A percentile compares a stretch with the other conserved stretches of the same genome.
Evolutionary conservation across 2,329 filamentous ascomycete genomes (phyloP).

Genomic region (Aureobasidium sp.): DNA sequence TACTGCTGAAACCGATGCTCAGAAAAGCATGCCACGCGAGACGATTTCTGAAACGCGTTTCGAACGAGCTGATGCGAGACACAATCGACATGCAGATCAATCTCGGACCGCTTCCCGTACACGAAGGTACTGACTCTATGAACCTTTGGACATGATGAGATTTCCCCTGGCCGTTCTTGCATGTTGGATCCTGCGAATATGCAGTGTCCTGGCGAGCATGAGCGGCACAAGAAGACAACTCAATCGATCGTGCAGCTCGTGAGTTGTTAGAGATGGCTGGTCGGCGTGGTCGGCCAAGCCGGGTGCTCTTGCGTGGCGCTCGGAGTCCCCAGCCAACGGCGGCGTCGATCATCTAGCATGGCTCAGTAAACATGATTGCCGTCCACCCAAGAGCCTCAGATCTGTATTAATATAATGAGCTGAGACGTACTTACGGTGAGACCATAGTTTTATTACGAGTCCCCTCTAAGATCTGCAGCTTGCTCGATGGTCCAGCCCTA

Average conservation of each 20-base stretch:
- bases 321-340: neutral
- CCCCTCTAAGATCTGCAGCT: neutral
- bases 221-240: neutral
- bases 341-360: neutral
- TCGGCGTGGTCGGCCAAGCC: neutral
- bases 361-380: conserved; percentile 4
- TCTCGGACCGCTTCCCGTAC: neutral
- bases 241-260: neutral
- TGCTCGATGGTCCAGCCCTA: neutral
- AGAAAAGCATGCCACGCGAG: neutral
- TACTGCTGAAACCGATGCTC: conserved; percentile 6
- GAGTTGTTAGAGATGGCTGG: neutral
- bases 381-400: conserved; percentile 6
- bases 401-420: conserved; percentile 4
- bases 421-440: conserved; percentile 13
- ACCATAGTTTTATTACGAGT: conserved; percentile 10
- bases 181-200: neutral
- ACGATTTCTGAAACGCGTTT: conserved; percentile 2
- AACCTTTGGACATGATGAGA: neutral
- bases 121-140: neutral
- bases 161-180: neutral
- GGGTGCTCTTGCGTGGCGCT: neutral
- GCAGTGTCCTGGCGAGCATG: too few relatives aligned
- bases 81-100: conserved; percentile 8
- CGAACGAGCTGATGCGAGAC: conserved; percentile 7